Conservation (phyloP, 768 basidiomycete genomes). For the Pleurotus tuoliensis region DNA sequence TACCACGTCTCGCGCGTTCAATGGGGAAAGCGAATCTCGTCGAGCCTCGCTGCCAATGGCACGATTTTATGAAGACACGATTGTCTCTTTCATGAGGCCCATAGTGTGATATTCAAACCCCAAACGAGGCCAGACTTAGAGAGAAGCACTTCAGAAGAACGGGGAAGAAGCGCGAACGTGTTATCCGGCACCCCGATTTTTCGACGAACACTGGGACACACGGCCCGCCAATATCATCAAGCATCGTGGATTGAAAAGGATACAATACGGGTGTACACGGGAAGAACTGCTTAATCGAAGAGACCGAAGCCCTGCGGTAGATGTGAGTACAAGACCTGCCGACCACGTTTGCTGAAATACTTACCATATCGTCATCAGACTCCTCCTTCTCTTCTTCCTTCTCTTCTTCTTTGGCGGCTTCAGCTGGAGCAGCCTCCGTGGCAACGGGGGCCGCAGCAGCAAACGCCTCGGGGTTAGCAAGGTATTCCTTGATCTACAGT, state of each 20-base stretch:
- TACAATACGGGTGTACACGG: not conserved
- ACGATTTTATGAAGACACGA: too few relatives aligned
- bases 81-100: too few relatives aligned
- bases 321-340: slow-evolving; percentile 17
- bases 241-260: not conserved
- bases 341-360: slow-evolving; percentile 19
- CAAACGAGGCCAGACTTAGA: too few relatives aligned
- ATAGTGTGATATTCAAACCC: too few relatives aligned
- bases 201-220: not conserved
- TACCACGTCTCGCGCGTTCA: not conserved
- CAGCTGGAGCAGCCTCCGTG: slow-evolving; percentile 52
- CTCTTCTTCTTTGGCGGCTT: slow-evolving; percentile 60
- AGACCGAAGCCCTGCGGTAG: slow-evolving; percentile 81
- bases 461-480: slow-evolving; percentile 98
- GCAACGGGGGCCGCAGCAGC: slow-evolving; percentile 70
- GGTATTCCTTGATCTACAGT: slow-evolving; percentile 85
- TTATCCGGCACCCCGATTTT: too few relatives aligned
- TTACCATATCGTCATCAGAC: slow-evolving; percentile 86
- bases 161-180: too few relatives aligned
- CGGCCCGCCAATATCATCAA: slow-evolving; percentile 8
- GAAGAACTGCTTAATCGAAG: slow-evolving; percentile 61
- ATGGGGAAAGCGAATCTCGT: not conserved
- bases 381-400: slow-evolving; percentile 83
- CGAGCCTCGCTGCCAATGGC: too few relatives aligned
- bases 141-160: too few relatives aligned